Conservation (phyloP, 805 yeast species). For the Barnettozyma salicaria region DNA sequence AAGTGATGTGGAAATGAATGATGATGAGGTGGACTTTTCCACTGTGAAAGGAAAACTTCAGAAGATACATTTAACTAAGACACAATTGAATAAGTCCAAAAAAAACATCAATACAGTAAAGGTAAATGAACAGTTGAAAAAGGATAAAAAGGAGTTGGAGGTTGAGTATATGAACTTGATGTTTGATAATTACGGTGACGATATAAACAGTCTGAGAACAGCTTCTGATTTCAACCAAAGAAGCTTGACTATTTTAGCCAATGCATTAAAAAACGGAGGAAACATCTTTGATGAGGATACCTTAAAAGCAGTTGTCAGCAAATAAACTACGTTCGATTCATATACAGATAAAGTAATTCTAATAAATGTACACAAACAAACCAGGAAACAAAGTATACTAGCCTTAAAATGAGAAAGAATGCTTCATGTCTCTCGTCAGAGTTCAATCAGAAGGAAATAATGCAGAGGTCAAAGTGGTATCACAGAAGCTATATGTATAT, state of each 20-base stretch:
- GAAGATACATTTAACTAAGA: constrained; percentile 27
- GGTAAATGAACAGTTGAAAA: constrained; percentile 26
- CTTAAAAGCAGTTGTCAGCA: constrained; percentile 11
- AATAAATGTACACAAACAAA: no score
- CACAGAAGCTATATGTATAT: not conserved
- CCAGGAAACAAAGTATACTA: not conserved
- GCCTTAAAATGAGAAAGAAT: not conserved
- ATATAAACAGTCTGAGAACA: constrained; percentile 33
- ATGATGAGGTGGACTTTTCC: constrained; percentile 12
- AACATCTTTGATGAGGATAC: constrained; percentile 17
- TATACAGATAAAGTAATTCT: no score
- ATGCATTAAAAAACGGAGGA: constrained; percentile 15
- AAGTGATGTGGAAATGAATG: constrained; percentile 29
- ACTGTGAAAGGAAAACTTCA: constrained; percentile 17
- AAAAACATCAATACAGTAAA: constrained; percentile 28
- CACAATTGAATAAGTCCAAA: constrained; percentile 28
- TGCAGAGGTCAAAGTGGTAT: not conserved
- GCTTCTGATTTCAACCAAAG: constrained; percentile 55
- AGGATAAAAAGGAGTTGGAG: constrained; percentile 35
- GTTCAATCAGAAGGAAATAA: not conserved
- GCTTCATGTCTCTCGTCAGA: no score
- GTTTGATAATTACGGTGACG: constrained; percentile 52
- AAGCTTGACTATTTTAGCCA: constrained; percentile 35
- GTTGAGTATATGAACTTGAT: constrained; percentile 47
- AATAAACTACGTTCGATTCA: no score